A percentile compares a stretch with the other conserved stretches of the same genome.
phyloP scores from a whole-genome alignment of 129 eudicot species.

The Artemisia annua region DNA sequence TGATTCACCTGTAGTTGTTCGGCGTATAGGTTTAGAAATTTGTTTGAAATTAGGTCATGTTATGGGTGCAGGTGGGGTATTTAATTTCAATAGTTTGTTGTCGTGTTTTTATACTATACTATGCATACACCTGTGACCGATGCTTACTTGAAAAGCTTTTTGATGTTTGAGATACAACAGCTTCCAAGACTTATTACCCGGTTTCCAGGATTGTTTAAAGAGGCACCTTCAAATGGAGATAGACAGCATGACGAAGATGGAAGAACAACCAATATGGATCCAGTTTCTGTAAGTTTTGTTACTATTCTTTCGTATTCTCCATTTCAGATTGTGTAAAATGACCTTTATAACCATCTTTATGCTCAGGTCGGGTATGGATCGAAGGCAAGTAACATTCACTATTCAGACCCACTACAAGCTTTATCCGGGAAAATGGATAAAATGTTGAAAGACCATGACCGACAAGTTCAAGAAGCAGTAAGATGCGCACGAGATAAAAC shows the following conservation, averaged over 20 bases:
- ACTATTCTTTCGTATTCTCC: not conserved
- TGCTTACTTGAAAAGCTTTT: no score
- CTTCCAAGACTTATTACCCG: conserved; percentile 53
- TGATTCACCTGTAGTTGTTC: conserved; percentile 42
- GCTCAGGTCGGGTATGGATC: conserved; percentile 83
- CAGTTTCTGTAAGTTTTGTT: conserved; percentile 57
- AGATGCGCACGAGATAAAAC: conserved; percentile 87
- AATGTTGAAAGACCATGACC: conserved; percentile 85
- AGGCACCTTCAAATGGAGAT: conserved; percentile 44
- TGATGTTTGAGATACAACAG: no score
- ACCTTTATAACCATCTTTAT: not conserved
- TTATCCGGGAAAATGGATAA: conserved; percentile 80
- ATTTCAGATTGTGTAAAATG: not conserved
- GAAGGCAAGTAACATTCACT: conserved; percentile 83
- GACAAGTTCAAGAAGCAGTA: conserved; percentile 88
- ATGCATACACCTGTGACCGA: no score
- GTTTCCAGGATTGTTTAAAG: conserved; percentile 82
- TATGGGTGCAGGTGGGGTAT: conserved; percentile 63
- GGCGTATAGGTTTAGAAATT: conserved; percentile 64
- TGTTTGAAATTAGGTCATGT: conserved; percentile 85
- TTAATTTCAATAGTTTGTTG: not conserved
- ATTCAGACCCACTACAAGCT: conserved; percentile 77
- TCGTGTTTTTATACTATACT: no score
- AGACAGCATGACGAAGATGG: conserved; percentile 51
- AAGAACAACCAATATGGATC: conserved; percentile 52